Base-by-base conservation (phyloP, 129 eudicot species). In the Dittrichia graveolens region DNA sequence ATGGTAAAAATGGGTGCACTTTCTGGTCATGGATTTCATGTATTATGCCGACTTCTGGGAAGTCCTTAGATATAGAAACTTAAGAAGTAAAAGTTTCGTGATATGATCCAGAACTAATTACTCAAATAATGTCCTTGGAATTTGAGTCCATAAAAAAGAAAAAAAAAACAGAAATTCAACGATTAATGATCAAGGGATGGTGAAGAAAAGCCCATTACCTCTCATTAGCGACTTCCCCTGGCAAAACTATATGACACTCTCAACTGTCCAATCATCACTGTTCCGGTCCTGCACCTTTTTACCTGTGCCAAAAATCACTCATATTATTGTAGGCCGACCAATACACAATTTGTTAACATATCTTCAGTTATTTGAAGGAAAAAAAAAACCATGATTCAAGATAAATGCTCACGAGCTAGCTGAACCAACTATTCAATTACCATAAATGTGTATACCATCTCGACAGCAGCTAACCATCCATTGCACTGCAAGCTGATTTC, bases 401-500 rank as follows among this genome's bases (percentile, higher is more conserved):
- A 46, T 35, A 46, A 16, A 14, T 10, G 35, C n/a, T 8, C 38
- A 49, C 10, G 31, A 71, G 66, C 42, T 10, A 65, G 53, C 40
- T 69, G 61, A 69, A 52, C 31, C 53, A 43, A 57, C 14, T 42
- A 37, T 38, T 69, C 38, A 38, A 49, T 40, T 10, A 41, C 16
- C 34, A 64, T 18, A 52, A 11, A 45, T 0, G 19, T 4, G 14
- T 11, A 45, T 45, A 65, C 7, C 42, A 65, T 8, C 55, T 16
- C 49, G 9, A 13, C 18, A 64, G 14, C 37, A 60, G 61, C 73
- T 67, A 46, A 67, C 48, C 34, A 5, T 41, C 61, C 60, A 2
- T 67, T 48, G 60, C 45, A 72, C 13, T 72, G 43, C 58, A 43
- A 46, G 12, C 58, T 13, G 55, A 56, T 45, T 71, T 61, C 64